phyloP scores from a whole-genome alignment of 2,329 filamentous ascomycete species.

The Pseudopithomyces chartarum region DNA sequence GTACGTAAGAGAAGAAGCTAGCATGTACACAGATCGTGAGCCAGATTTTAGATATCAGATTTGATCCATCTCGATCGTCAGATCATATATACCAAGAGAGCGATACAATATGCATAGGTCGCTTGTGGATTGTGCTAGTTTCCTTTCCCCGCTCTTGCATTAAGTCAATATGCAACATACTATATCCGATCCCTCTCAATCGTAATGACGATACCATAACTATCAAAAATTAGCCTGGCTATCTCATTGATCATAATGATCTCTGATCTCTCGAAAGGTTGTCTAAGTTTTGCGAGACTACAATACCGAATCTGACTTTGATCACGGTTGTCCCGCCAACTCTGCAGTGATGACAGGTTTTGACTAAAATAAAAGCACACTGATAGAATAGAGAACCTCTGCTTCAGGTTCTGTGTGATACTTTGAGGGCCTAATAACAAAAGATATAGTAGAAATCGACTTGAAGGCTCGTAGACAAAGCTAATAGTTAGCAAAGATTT shows the following conservation, averaged over 20 bases:
- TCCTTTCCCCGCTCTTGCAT: neutral
- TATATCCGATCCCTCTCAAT: neutral
- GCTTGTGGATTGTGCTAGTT: too few relatives aligned
- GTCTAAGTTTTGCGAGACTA: constrained; percentile 33
- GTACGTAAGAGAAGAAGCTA: constrained; percentile 18
- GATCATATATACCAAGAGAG: neutral
- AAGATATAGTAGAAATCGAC: too few relatives aligned
- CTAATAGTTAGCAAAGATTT: too few relatives aligned
- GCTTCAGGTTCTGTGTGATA: neutral
- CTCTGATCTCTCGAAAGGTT: constrained; percentile 37
- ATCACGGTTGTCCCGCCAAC: constrained; percentile 37
- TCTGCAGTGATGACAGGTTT: constrained; percentile 29
- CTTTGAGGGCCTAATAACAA: too few relatives aligned
- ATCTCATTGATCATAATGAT: constrained; percentile 24
- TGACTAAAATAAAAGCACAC: constrained; percentile 37
- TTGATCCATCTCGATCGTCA: neutral
- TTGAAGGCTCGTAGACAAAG: too few relatives aligned
- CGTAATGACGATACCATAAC: constrained; percentile 38
- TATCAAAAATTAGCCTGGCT: constrained; percentile 28
- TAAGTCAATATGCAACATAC: too few relatives aligned
- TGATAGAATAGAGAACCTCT: constrained; percentile 3
- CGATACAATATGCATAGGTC: too few relatives aligned
- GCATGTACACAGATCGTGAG: constrained; percentile 35
- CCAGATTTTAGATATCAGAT: constrained; percentile 38
- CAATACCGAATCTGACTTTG: constrained; percentile 33